phyloP scores from a whole-genome alignment of 2,329 filamentous ascomycete genomes.

The Phyllosticta citrichinensis region DNA sequence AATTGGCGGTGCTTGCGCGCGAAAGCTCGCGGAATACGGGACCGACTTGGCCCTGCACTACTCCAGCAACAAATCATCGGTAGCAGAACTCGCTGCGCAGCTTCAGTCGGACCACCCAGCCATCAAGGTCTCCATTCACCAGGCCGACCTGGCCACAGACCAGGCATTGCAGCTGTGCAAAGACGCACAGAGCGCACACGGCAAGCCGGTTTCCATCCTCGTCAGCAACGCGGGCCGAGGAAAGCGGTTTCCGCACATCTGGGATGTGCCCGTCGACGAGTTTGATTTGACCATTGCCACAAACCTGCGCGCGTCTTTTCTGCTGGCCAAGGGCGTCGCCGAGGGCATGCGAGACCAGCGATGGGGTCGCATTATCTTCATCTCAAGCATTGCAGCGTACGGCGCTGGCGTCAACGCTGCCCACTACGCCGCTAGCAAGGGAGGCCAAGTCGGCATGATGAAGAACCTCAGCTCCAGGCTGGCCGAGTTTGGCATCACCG shows the following conservation, averaged over 20 bases:
- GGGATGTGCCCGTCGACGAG: slow-evolving; percentile 52
- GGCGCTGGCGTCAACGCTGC: slow-evolving; percentile 40
- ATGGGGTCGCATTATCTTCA: slow-evolving; percentile 56
- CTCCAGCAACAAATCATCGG: slow-evolving; percentile 39
- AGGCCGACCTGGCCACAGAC: slow-evolving; percentile 47
- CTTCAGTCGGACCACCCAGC: slow-evolving; percentile 25
- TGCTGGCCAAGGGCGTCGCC: slow-evolving; percentile 50
- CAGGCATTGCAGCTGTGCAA: slow-evolving; percentile 46
- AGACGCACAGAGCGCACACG: slow-evolving; percentile 45
- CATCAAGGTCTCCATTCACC: slow-evolving; percentile 42
- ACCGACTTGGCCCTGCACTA: slow-evolving; percentile 51
- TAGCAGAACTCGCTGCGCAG: slow-evolving; percentile 36
- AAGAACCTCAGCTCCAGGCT: slow-evolving; percentile 52
- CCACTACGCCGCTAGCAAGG: slow-evolving; percentile 52
- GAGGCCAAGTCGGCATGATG: slow-evolving; percentile 55
- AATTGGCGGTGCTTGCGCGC: slow-evolving; percentile 51
- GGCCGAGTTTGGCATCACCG: slow-evolving; percentile 51
- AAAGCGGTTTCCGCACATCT: slow-evolving; percentile 43
- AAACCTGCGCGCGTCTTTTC: slow-evolving; percentile 53
- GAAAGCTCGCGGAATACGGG: slow-evolving; percentile 42
- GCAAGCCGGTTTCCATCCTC: slow-evolving; percentile 50
- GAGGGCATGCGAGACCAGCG: slow-evolving; percentile 49
- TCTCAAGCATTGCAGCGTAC: slow-evolving; percentile 53
- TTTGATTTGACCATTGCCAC: slow-evolving; percentile 54
- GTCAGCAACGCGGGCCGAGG: slow-evolving; percentile 56